Conservation (phyloP, 1,284 basidiomycete genomes). For the Boletellus deceptivus region DNA sequence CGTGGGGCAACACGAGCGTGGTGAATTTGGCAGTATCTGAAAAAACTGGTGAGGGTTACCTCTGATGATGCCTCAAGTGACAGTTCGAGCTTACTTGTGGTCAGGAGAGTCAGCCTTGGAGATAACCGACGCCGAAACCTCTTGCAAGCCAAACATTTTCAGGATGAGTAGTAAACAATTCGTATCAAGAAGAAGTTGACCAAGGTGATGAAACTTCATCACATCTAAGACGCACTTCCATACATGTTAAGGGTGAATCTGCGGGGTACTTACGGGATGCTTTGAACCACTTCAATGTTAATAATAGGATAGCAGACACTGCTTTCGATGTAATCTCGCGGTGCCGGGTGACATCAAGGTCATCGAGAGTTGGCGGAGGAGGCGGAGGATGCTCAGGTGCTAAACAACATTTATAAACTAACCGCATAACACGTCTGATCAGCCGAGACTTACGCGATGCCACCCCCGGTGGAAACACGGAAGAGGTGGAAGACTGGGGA, state of each 20-base stretch:
- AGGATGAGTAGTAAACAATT: conserved; percentile 93
- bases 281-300: conserved; percentile 98
- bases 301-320: conserved; percentile 89
- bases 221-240: conserved; percentile 57
- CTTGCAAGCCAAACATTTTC: conserved; percentile 98
- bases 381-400: conserved; percentile 63
- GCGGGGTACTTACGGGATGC: conserved; percentile 73
- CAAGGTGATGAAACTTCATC: conserved; percentile 98
- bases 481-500: conserved; percentile 60
- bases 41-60: conserved; percentile 65
- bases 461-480: conserved; percentile 66
- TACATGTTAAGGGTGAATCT: neutral
- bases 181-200: conserved; percentile 91
- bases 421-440: neutral
- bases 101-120: conserved; percentile 89
- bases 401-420: conserved; percentile 24
- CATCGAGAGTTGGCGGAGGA: conserved; percentile 84
- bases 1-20: conserved; percentile 63
- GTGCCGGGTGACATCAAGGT: conserved; percentile 92
- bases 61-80: conserved; percentile 6
- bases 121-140: conserved; percentile 80
- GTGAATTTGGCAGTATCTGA: conserved; percentile 86
- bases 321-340: conserved; percentile 98
- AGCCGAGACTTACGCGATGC: conserved; percentile 55
- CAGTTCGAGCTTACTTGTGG: conserved; percentile 57